These are phyloP conservation scores for Vararia minispora DNA, from an alignment of 768 basidiomycete species.

Conservation along the genomic window DNA sequence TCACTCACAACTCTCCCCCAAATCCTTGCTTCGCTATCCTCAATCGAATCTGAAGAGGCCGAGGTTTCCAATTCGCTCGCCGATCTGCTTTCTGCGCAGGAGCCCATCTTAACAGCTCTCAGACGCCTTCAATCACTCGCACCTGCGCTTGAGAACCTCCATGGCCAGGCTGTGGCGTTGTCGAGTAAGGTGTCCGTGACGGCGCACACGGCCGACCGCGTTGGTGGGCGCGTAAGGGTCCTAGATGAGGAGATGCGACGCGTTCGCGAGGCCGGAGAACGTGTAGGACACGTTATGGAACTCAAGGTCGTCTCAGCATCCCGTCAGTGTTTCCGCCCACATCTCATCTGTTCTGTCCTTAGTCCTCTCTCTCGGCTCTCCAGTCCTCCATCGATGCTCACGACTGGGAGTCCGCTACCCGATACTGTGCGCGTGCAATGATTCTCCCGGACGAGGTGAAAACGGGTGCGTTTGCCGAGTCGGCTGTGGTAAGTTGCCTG, in stretches of 20 bases:
- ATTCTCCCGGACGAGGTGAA: conserved; percentile 67
- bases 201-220: conserved; percentile 71
- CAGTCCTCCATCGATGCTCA: conserved; percentile 57
- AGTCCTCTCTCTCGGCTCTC: conserved; percentile 54
- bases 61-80: conserved; percentile 66
- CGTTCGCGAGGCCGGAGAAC: conserved; percentile 82
- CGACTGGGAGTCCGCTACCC: conserved; percentile 94
- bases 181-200: conserved; percentile 54
- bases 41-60: conserved; percentile 67
- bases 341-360: conserved; percentile 23
- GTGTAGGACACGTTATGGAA: conserved; percentile 89
- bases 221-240: conserved; percentile 81
- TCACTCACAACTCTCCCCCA: conserved; percentile 52
- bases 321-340: neutral
- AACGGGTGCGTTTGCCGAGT: conserved; percentile 76
- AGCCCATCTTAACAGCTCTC: conserved; percentile 55
- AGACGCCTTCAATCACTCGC: conserved; percentile 46
- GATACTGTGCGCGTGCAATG: conserved; percentile 89
- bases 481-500: conserved; percentile 51
- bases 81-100: conserved; percentile 53
- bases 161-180: conserved; percentile 43
- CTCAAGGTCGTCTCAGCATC: conserved; percentile 54
- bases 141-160: conserved; percentile 53
- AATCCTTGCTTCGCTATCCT: conserved; percentile 64
- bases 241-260: conserved; percentile 92